phyloP scores from a whole-genome alignment of 176 grass and related monocot genomes.

The bread wheat (Triticum aestivum) region DNA sequence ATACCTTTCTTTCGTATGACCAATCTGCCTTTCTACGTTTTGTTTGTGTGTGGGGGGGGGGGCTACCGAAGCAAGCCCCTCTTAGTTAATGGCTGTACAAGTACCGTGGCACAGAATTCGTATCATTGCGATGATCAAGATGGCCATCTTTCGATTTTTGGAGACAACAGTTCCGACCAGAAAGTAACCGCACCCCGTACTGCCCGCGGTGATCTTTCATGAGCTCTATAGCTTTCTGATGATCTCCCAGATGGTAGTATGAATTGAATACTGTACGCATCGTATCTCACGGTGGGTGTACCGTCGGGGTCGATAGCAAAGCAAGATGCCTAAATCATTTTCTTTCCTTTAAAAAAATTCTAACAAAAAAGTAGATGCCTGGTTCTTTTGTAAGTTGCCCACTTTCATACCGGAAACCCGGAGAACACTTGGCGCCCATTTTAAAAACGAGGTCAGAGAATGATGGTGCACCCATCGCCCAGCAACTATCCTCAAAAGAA shows the following conservation, averaged over 20 bases:
- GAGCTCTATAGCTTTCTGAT: background rate
- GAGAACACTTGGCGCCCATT: background rate
- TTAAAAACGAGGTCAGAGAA: slow-evolving; percentile 14
- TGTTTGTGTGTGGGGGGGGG: too few species aligned
- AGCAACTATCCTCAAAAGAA: background rate
- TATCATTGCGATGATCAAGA: background rate
- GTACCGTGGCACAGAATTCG: background rate
- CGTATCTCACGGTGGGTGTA: slow-evolving; percentile 31
- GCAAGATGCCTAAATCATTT: slow-evolving; percentile 8
- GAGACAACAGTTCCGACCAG: background rate
- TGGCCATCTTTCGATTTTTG: background rate
- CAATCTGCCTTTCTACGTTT: too few species aligned
- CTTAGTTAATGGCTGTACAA: background rate
- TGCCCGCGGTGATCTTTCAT: background rate
- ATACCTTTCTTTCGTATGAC: too few species aligned
- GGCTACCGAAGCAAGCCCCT: too few species aligned
- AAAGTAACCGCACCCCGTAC: slow-evolving; percentile 5
- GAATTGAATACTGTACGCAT: slow-evolving; percentile 30
- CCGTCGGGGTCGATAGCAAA: slow-evolving; percentile 30
- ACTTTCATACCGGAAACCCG: background rate
- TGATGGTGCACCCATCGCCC: slow-evolving; percentile 33
- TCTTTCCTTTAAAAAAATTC: background rate
- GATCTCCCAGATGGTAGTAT: background rate
- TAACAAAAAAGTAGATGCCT: slow-evolving; percentile 25
- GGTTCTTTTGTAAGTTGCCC: background rate